A percentile compares a stretch with the other conserved stretches of the same genome.
Conservation (phyloP, 495 filamentous ascomycete genomes). For the Staphylotrichum tortipilum region DNA sequence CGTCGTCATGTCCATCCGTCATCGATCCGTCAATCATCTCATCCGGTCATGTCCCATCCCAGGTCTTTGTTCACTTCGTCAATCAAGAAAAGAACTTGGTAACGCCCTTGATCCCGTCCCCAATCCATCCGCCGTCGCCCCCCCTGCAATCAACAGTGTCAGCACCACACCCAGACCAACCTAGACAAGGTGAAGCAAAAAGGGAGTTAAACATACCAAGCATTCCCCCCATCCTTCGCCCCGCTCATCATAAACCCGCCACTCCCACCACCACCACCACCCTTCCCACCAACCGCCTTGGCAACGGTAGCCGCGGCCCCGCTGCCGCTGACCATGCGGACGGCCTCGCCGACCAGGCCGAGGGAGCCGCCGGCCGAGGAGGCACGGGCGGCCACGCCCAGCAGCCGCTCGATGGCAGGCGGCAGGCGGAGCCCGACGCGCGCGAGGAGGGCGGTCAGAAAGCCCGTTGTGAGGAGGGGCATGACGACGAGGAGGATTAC, state of each 20-base stretch:
- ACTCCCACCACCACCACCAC: no score
- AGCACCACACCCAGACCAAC: not conserved
- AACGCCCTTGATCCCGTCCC: slow-evolving; percentile 46
- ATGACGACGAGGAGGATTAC: slow-evolving; percentile 77
- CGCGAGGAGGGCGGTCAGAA: slow-evolving; percentile 59
- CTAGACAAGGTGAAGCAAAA: not conserved
- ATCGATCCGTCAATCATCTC: no score
- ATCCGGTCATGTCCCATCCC: not conserved
- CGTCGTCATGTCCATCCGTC: no score
- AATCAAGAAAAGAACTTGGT: slow-evolving; percentile 55
- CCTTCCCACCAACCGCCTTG: not conserved
- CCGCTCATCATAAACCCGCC: no score
- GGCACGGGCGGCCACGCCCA: slow-evolving; percentile 46
- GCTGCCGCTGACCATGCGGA: slow-evolving; percentile 32
- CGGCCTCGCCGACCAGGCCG: slow-evolving; percentile 45
- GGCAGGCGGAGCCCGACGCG: slow-evolving; percentile 72
- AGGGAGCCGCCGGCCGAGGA: slow-evolving; percentile 44
- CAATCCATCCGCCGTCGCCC: slow-evolving; percentile 27
- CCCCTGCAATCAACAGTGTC: slow-evolving; percentile 24
- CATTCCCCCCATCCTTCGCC: slow-evolving; percentile 25
- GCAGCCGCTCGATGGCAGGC: slow-evolving; percentile 42
- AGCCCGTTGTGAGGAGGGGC: slow-evolving; percentile 74
- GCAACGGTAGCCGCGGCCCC: no score
- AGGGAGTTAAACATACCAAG: slow-evolving; percentile 14
- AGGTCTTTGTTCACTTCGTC: not conserved